Evolutionary conservation across 1,284 basidiomycete species (phyloP), one percentile per base, ranked within the genome.

Genomic region (Apiotrichum porosum): DNA sequence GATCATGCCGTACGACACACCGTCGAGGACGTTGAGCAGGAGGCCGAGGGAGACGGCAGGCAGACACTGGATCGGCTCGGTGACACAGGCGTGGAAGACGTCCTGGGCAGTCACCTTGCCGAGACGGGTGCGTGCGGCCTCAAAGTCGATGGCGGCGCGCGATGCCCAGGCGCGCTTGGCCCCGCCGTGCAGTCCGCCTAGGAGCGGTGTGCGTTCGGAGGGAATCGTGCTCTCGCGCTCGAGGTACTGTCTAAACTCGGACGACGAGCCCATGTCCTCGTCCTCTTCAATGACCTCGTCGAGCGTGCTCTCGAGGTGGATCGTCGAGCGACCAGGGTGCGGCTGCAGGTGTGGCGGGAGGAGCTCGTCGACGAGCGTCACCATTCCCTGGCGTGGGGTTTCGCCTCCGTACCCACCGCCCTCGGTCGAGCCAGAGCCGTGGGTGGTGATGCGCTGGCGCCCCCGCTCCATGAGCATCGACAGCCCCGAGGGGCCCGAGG

Each of bases 1-100:
- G 82, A 89, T 72, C 72, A 74, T 72, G 44, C 75, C 74, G 66
- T 80, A 81, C 39, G 75, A 76, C 36, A 97, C 84, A 5, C 92
- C 95, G 65, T 98, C 94, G 21, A 98, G 77, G 36, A 97, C 81
- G 65, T 98, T 98, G 55, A 98, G 76, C 37, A 97, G 73, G 56
- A 84, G 79, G 3, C 93, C 93, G 9, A 97, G 77, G 12, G 93
- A 69, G 10, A 94, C 90, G 0, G 91, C 88, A 0, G 93, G 93
- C 17, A 92, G 60, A 0, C 81, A 77, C 45, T 67, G 62, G 54
- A 75, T 41, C 0, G 75, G 73, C 39, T 74, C 75, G 9, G 80
- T 52, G 4, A 79, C 75, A 31, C 76, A 72, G 31, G 67, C 62
- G 28, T 52, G 40, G 5, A 61, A 52, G 4, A 71, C 52, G 37